Evolutionary conservation across 306 rosid species (phyloP), one percentile per base, ranked within the genome.

Genomic region (Sindora glabra): DNA sequence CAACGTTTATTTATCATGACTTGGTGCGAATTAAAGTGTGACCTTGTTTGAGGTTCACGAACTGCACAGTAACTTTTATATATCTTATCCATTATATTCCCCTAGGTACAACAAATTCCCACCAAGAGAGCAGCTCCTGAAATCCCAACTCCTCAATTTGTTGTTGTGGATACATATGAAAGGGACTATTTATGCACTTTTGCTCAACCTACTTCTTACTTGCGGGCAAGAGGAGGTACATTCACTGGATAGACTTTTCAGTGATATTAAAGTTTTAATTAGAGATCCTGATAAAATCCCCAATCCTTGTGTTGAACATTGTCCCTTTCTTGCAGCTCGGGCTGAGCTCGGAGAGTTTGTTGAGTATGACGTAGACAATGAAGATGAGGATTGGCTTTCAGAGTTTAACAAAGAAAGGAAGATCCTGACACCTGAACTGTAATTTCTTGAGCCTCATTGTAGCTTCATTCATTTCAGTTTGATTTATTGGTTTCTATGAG

Each of bases 311-410:
- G 13, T 38, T 74, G 67, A 74, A 45, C 50, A 13, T 51, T 44
- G 42, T 69, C 45, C 71, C 39, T 29, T 51, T 48, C 32, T 76
- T 56, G 69, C 66, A 90, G 97, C 90, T 55, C 80, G 97, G 69
- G 85, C 97, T 4, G 97, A 87, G 89, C 80, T 90, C 50, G 97
- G 97, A 46, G 97, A 90, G 62, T 87, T 90, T 83, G 87, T 90
- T 72, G 97, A 90, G 83, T 90, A 90, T 75, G 97, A 90, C 70
- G 71, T 87, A 48, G 97, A 90, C 77, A 87, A 85, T 62, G 97
- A 87, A 71, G 97, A 90, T 32, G 97, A 90, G 59, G 97, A 90
- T 65, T 90, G 97, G 96, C 90, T 90, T 64, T 69, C 53, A 3
- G 95, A 87, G 50, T 75, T 80, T 70, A 84, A 85, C 58, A 47